Conservation (phyloP, 176 grass and related monocot genomes). For the Avena insularis region DNA sequence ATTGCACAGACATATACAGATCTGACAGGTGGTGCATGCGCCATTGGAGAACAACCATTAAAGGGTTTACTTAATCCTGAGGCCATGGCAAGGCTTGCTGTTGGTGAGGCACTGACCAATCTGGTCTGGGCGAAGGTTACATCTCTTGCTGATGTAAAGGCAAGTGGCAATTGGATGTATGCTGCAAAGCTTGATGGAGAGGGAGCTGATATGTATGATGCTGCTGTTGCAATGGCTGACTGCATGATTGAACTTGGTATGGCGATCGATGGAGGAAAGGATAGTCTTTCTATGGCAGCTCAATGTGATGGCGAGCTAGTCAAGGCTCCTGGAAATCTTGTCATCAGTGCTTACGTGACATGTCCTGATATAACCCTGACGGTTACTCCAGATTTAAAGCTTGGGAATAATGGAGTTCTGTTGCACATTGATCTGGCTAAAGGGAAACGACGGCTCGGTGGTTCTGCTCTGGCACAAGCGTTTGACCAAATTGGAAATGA, state of each 20-base stretch:
- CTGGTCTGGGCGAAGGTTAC: slow-evolving; percentile 91
- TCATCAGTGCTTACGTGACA: slow-evolving; percentile 87
- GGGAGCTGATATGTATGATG: slow-evolving; percentile 91
- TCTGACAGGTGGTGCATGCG: slow-evolving; percentile 80
- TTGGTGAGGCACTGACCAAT: slow-evolving; percentile 95
- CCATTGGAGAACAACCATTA: slow-evolving; percentile 86
- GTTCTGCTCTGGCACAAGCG: slow-evolving; percentile 85
- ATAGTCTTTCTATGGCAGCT: slow-evolving; percentile 97
- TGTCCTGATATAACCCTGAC: slow-evolving; percentile 96
- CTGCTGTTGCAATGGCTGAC: slow-evolving; percentile 73
- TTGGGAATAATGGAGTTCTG: slow-evolving; percentile 72
- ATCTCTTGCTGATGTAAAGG: slow-evolving; percentile 81
- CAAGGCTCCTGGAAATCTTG: slow-evolving; percentile 91
- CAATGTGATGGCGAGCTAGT: slow-evolving; percentile 78
- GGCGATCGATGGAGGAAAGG: slow-evolving; percentile 90
- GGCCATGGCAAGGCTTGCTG: slow-evolving; percentile 83
- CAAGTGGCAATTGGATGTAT: slow-evolving; percentile 97
- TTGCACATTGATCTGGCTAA: slow-evolving; percentile 88
- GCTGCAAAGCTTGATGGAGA: slow-evolving; percentile 92
- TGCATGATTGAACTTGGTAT: slow-evolving; percentile 95
- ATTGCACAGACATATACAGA: slow-evolving; percentile 88
- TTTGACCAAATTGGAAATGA: slow-evolving; percentile 92
- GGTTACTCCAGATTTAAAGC: slow-evolving; percentile 88
- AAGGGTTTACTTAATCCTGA: slow-evolving; percentile 85
- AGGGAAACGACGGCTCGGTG: slow-evolving; percentile 68